These are phyloP conservation scores for Penicillium sp. DNA, from an alignment of 2,329 filamentous ascomycete genomes.

Conservation along the genomic window DNA sequence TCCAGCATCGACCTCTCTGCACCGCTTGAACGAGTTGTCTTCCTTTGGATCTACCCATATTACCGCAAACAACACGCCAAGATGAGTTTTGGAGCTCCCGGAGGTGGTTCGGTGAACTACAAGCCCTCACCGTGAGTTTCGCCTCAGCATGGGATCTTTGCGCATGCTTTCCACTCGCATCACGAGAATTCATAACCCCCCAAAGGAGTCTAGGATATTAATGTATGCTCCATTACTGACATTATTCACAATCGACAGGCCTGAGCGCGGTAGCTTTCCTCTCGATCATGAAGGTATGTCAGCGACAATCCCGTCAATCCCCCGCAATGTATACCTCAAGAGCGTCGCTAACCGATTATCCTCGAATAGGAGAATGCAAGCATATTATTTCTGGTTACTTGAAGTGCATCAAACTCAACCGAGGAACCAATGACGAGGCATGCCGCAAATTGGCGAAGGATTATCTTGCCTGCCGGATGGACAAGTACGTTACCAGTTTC, in stretches of 20 bases:
- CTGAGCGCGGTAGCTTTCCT: constrained; percentile 92
- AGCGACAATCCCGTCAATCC: neutral
- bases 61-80: neutral
- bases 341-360: neutral
- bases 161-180: neutral
- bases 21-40: neutral
- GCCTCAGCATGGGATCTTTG: neutral
- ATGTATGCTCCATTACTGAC: constrained; percentile 1
- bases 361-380: constrained; percentile 78
- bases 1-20: neutral
- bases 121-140: constrained; percentile 69
- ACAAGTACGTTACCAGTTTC: constrained; percentile 62
- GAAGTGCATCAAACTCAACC: constrained; percentile 78
- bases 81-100: constrained; percentile 68
- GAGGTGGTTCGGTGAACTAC: constrained; percentile 61
- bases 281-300: constrained; percentile 79
- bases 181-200: neutral
- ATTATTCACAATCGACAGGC: constrained; percentile 51
- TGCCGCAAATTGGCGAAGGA: constrained; percentile 84
- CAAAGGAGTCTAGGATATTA: neutral
- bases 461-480: constrained; percentile 92
- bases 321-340: neutral
- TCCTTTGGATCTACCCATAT: neutral
- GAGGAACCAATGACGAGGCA: constrained; percentile 80
- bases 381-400: constrained; percentile 83